Percentiles rank a stretch among this genome's conserved stretches.
These are phyloP conservation scores for Canavalia gladiata DNA, from an alignment of 306 rosid species.

Conservation along the genomic window DNA sequence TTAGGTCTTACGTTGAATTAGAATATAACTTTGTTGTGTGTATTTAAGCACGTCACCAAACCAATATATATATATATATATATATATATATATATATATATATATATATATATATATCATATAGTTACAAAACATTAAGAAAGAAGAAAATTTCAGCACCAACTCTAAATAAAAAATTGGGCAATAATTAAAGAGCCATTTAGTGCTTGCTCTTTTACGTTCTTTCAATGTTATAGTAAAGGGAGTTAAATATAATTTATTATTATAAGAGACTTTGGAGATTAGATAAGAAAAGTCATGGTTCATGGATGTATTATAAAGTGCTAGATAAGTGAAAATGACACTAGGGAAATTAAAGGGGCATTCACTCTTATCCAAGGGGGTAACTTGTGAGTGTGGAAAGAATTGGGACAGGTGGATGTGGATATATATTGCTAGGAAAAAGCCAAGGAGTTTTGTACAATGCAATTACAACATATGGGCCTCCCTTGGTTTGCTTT, in stretches of 20 bases:
- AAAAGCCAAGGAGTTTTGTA: conserved; percentile 36
- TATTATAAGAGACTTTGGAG: conserved; percentile 53
- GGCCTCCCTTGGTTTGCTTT: conserved; percentile 32
- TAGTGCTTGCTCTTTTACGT: conserved; percentile 11
- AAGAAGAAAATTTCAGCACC: conserved; percentile 26
- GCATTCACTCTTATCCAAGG: conserved; percentile 46
- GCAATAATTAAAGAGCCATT: background rate
- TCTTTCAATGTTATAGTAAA: conserved; percentile 25
- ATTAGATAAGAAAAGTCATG: conserved; percentile 57
- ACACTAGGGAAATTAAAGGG: conserved; percentile 35
- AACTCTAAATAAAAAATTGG: conserved; percentile 23
- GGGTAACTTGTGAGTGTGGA: conserved; percentile 46
- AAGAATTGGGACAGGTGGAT: conserved; percentile 47
- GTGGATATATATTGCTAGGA: background rate
- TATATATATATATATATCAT: background rate
- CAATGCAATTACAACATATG: conserved; percentile 40
- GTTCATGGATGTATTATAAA: conserved; percentile 39
- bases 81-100: background rate
- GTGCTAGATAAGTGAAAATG: conserved; percentile 55
- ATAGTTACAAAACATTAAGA: conserved; percentile 7
- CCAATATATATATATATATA: background rate
- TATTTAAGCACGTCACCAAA: conserved; percentile 27
- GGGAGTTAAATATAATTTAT: conserved; percentile 16
- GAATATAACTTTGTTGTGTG: conserved; percentile 7
- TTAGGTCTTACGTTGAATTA: conserved; percentile 8